These are phyloP conservation scores for Trypanosomatidae sp. DNA, from an alignment of 208 protist genomes.

Conservation along the genomic window DNA sequence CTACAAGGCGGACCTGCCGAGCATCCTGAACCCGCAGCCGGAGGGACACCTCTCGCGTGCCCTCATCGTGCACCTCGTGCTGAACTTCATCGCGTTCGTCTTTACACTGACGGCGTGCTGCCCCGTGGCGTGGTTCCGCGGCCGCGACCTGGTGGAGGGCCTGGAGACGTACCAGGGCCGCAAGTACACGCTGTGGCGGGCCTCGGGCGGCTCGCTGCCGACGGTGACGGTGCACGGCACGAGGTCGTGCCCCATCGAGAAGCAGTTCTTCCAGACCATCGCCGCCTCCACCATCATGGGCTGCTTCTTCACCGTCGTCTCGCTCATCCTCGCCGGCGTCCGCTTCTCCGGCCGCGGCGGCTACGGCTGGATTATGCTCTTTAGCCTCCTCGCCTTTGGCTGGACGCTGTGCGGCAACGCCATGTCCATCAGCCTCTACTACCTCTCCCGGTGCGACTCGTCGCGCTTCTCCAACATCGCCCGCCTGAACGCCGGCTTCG, in stretches of 20 bases:
- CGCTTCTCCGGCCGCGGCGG: slow-evolving; percentile 31
- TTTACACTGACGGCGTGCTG: slow-evolving; percentile 43
- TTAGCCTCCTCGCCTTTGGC: slow-evolving; percentile 50
- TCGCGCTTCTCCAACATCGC: slow-evolving; percentile 35
- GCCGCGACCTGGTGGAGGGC: slow-evolving; percentile 30
- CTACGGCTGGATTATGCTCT: slow-evolving; percentile 54
- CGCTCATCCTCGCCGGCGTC: slow-evolving; percentile 29
- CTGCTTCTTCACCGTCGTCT: slow-evolving; percentile 37
- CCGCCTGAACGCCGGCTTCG: slow-evolving; percentile 54
- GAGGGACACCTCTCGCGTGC: slow-evolving; percentile 18
- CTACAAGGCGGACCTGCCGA: slow-evolving; percentile 33
- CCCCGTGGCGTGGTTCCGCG: slow-evolving; percentile 59
- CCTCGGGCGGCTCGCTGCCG: slow-evolving; percentile 27
- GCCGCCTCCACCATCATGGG: slow-evolving; percentile 43
- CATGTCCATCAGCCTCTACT: slow-evolving; percentile 56
- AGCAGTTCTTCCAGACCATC: slow-evolving; percentile 69
- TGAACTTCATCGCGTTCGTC: slow-evolving; percentile 38
- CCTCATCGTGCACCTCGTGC: slow-evolving; percentile 42
- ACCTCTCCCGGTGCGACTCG: slow-evolving; percentile 37
- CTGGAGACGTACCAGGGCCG: slow-evolving; percentile 42
- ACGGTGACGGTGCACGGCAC: slow-evolving; percentile 20
- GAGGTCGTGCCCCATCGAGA: slow-evolving; percentile 42
- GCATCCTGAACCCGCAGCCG: slow-evolving; percentile 39
- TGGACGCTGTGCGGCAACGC: slow-evolving; percentile 53
- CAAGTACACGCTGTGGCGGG: slow-evolving; percentile 44